Percentiles rank a stretch among this genome's conserved stretches.
Conservation (phyloP, 2,329 filamentous ascomycete genomes). For the Xylaria multiplex region DNA sequence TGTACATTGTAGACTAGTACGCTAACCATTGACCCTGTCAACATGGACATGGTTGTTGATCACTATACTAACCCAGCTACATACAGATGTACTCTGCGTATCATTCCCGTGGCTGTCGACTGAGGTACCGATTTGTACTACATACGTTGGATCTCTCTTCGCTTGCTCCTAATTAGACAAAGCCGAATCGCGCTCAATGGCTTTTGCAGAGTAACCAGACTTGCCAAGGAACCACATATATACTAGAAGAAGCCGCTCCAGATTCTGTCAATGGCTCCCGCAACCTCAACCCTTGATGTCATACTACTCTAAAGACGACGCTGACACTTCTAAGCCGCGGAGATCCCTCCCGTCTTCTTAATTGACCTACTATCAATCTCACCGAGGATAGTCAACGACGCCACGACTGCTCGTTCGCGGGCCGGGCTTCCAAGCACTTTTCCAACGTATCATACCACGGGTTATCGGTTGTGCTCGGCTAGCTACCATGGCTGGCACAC, state of each 20-base stretch:
- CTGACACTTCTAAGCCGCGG: conserved; percentile 9
- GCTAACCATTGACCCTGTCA: conserved; percentile 32
- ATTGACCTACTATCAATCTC: conserved; percentile 6
- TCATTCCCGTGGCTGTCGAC: conserved; percentile 18
- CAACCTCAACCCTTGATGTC: conserved; percentile 21
- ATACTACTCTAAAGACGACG: conserved; percentile 15
- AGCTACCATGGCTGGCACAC: conserved; percentile 17
- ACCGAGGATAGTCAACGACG: conserved; percentile 5
- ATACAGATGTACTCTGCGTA: conserved; percentile 25
- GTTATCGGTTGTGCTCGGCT: neutral
- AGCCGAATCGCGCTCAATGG: neutral
- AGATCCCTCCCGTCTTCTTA: conserved; percentile 14
- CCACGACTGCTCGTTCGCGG: conserved; percentile 2
- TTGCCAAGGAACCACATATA: conserved; percentile 25
- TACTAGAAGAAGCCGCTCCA: conserved; percentile 17
- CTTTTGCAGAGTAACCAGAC: conserved; percentile 6
- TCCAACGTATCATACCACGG: conserved; percentile 3
- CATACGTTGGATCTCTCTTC: conserved; percentile 21
- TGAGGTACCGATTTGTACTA: conserved; percentile 15
- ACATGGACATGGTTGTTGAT: conserved; percentile 25
- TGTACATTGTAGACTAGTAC: conserved; percentile 23
- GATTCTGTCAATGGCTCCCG: conserved; percentile 1
- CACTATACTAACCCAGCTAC: conserved; percentile 17
- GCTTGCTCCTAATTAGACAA: conserved; percentile 24
- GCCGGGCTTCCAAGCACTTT: conserved; percentile 1